A percentile compares a stretch with the other conserved stretches of the same genome.
Evolutionary conservation across 2,329 filamentous ascomycete genomes (phyloP).

Genomic region (Xylaria sp.): DNA sequence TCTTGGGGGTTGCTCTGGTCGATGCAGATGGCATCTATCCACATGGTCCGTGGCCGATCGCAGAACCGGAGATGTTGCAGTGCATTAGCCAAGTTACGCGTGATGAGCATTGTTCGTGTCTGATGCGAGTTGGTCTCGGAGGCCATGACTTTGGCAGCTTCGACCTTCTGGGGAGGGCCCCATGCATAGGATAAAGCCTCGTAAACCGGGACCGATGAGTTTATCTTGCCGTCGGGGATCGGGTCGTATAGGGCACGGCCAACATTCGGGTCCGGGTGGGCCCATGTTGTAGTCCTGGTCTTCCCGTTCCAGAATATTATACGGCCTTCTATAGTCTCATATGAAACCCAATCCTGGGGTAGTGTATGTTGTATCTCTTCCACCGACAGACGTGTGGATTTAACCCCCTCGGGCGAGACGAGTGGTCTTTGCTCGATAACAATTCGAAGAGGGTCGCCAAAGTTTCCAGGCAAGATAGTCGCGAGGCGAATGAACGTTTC

Average conservation of each 20-base stretch:
- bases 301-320: conserved; percentile 27
- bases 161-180: conserved; percentile 25
- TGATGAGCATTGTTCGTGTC: conserved; percentile 15
- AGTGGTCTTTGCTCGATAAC: conserved; percentile 35
- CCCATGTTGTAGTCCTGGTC: conserved; percentile 21
- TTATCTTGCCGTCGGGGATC: background rate
- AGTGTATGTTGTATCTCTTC: conserved; percentile 33
- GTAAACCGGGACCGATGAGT: conserved; percentile 19
- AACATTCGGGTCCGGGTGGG: conserved; percentile 32
- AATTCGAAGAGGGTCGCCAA: conserved; percentile 36
- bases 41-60: conserved; percentile 35
- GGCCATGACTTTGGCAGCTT: conserved; percentile 11
- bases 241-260: conserved; percentile 27
- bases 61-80: conserved; percentile 36
- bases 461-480: conserved; percentile 37
- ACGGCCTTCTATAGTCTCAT: conserved; percentile 36
- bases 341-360: conserved; percentile 19
- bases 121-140: background rate
- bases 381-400: conserved; percentile 30
- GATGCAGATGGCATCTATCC: conserved; percentile 42
- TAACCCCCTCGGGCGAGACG: conserved; percentile 7
- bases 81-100: conserved; percentile 29
- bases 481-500: conserved; percentile 37
- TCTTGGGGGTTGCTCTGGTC: conserved; percentile 36
- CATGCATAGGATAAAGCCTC: conserved; percentile 41